A percentile compares a stretch with the other conserved stretches of the same genome.
phyloP scores from a whole-genome alignment of 2,329 filamentous ascomycete species.

The Sporothrix euskadiensis region DNA sequence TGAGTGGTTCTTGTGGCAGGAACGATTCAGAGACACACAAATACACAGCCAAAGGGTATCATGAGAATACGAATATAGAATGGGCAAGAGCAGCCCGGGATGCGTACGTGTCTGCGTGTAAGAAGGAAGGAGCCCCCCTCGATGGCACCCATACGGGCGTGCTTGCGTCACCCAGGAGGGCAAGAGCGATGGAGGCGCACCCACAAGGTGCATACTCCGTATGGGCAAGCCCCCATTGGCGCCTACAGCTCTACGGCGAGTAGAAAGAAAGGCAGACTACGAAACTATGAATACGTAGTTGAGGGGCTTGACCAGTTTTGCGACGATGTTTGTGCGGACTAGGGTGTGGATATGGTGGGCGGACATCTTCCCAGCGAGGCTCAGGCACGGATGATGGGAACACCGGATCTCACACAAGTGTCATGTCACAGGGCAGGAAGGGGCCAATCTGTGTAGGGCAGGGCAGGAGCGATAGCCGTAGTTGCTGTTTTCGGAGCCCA shows the following conservation, averaged over 20 bases:
- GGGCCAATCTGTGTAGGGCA: conserved; percentile 15
- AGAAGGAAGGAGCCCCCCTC: background rate
- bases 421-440: conserved; percentile 9
- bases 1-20: conserved; percentile 13
- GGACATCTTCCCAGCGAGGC: conserved; percentile 4
- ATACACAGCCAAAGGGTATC: background rate
- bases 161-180: conserved; percentile 27
- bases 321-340: conserved; percentile 16
- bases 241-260: background rate
- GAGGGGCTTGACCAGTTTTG: conserved; percentile 12
- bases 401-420: conserved; percentile 13
- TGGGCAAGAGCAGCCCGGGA: background rate
- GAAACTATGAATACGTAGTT: background rate
- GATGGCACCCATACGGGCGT: background rate
- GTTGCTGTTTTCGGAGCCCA: background rate
- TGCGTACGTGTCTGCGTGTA: conserved; percentile 18
- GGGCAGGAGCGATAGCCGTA: background rate
- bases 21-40: background rate
- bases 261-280: background rate
- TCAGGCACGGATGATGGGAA: conserved; percentile 15
- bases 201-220: background rate
- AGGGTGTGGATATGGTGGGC: background rate
- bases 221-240: background rate
- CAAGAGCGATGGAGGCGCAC: conserved; percentile 3
- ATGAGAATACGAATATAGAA: background rate